phyloP scores from a whole-genome alignment of 331 rosid species.

The Rhamnella rubrinervis region DNA sequence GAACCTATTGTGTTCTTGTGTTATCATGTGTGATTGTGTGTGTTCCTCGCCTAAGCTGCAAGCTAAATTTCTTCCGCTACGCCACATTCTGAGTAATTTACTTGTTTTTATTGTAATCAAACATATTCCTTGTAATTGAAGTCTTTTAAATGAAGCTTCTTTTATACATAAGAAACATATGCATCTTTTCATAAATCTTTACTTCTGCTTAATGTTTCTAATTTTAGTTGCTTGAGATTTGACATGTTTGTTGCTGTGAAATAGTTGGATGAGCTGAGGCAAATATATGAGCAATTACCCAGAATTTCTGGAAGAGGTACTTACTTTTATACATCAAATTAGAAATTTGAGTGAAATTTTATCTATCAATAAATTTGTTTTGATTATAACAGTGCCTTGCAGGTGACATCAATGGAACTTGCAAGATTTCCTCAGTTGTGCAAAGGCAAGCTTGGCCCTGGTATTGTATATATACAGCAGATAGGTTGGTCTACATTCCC shows the following conservation, averaged over 20 bases:
- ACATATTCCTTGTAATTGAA: neutral
- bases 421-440: constrained; percentile 56
- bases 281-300: constrained; percentile 95
- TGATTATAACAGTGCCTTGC: constrained; percentile 30
- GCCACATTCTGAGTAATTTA: neutral
- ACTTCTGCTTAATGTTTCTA: constrained; percentile 9
- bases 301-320: constrained; percentile 83
- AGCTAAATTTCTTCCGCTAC: no score
- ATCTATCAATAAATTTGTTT: neutral
- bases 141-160: neutral
- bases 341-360: constrained; percentile 2
- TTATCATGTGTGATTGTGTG: no score
- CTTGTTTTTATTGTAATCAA: constrained; percentile 15
- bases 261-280: constrained; percentile 97
- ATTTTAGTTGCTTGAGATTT: constrained; percentile 11
- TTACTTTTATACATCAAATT: constrained; percentile 20
- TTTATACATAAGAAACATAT: constrained; percentile 10
- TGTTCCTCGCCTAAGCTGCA: no score
- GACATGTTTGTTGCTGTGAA: constrained; percentile 23
- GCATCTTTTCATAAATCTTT: constrained; percentile 21
- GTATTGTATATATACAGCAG: constrained; percentile 84
- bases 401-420: constrained; percentile 80
- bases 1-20: no score
- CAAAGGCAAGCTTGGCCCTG: constrained; percentile 57
- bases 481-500: constrained; percentile 58